Evolutionary conservation across 129 eudicot species (phyloP), one percentile per base, ranked within the genome.

Genomic region (Chrysanthemum seticuspe): DNA sequence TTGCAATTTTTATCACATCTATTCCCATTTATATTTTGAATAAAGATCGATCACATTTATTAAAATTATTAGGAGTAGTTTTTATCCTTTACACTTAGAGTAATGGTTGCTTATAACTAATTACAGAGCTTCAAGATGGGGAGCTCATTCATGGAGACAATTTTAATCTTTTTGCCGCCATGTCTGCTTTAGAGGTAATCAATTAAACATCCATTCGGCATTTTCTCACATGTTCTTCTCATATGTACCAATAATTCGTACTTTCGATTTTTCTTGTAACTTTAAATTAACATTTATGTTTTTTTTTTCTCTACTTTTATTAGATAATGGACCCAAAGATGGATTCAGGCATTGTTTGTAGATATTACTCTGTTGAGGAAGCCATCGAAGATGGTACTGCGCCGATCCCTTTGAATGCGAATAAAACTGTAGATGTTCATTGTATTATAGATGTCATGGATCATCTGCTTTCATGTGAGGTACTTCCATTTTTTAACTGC

Each of bases 281-380:
- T 40, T 40, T 40, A 8, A 6, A 40, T 7, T 1, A 40, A 40
- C 2, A 10, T 19, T 19, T 29, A 29, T 29, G 5, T 12, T 45
- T 29, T 60, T 19, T 16, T 52, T 78, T 79, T 61, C 19, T 68
- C 62, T 75, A 25, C 63, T 53, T 85, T 36, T 36, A 69, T 48
- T 82, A 94, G 98, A 94, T 94, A 82, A 94, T 94, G 98, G 98
- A 94, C 84, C 98, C 98, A 61, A 94, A 94, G 93, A 94, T 94
- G 98, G 98, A 94, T 88, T 94, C 98, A 66, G 98, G 98, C 74
- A 90, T 94, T 69, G 97, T 84, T 76, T 77, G 91, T 79, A 88
- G 74, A 75, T 94, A 90, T 75, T 86, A 84, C 83, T 94, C 98
- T 8, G 77, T 94, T 81, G 98, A 94, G 65, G 98, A 94, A 80